Evolutionary conservation across 2,329 filamentous ascomycete species (phyloP).

Genomic region (Pyrenochaeta sp.): DNA sequence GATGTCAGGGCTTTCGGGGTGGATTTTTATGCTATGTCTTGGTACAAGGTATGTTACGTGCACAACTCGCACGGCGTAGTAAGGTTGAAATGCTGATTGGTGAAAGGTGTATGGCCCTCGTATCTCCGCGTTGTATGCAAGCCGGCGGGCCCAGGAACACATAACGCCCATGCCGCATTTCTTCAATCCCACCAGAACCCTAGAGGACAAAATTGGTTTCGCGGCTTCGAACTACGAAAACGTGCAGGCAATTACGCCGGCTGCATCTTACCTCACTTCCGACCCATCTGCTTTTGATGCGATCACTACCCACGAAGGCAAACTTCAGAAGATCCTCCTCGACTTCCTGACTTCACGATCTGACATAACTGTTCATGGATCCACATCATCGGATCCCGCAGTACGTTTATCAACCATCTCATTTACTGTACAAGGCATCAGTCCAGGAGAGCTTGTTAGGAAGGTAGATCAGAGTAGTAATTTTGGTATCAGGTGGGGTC

Average conservation of each 20-base stretch:
- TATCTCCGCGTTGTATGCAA: slow-evolving; percentile 74
- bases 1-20: slow-evolving; percentile 74
- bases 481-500: slow-evolving; percentile 72
- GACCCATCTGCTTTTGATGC: slow-evolving; percentile 42
- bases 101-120: slow-evolving; percentile 76
- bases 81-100: too few species aligned
- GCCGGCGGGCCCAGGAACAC: slow-evolving; percentile 63
- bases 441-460: slow-evolving; percentile 67
- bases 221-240: slow-evolving; percentile 77
- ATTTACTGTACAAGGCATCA: slow-evolving; percentile 67
- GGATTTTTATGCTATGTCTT: slow-evolving; percentile 80
- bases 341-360: slow-evolving; percentile 63
- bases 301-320: slow-evolving; percentile 67
- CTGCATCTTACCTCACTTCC: slow-evolving; percentile 67
- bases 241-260: slow-evolving; percentile 66
- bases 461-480: slow-evolving; percentile 66
- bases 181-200: slow-evolving; percentile 68
- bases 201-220: slow-evolving; percentile 73
- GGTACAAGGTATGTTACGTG: slow-evolving; percentile 78
- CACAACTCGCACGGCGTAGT: too few species aligned
- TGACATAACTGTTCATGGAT: slow-evolving; percentile 68
- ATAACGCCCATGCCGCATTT: slow-evolving; percentile 70
- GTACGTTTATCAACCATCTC: slow-evolving; percentile 72
- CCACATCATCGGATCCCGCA: slow-evolving; percentile 56
- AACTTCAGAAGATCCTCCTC: slow-evolving; percentile 67